These are phyloP conservation scores for Cymbopogon citratus DNA, from an alignment of 176 grass and related monocot genomes.

Conservation along the genomic window DNA sequence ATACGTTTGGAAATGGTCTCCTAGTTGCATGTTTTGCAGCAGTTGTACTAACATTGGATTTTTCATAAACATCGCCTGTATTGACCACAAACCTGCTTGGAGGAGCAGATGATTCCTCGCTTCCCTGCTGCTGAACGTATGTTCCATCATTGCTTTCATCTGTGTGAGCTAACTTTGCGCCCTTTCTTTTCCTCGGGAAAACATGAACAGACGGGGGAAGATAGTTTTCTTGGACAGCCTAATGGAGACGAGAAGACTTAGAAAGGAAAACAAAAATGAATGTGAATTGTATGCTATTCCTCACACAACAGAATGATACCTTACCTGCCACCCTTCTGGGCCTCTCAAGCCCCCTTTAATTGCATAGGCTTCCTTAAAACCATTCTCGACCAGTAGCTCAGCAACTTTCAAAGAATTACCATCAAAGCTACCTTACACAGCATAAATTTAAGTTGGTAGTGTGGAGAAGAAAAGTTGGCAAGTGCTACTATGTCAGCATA, in stretches of 20 bases:
- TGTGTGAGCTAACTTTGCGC: slow-evolving; percentile 2
- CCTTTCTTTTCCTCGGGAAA: slow-evolving; percentile 51
- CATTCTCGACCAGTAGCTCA: slow-evolving; percentile 76
- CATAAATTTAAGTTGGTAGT: slow-evolving; percentile 36
- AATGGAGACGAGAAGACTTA: not conserved
- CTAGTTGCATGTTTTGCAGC: slow-evolving; percentile 2
- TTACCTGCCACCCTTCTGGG: slow-evolving; percentile 92
- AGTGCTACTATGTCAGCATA: slow-evolving; percentile 4
- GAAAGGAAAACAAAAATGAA: not conserved
- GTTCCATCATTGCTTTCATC: slow-evolving; percentile 28
- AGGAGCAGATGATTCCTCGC: slow-evolving; percentile 28
- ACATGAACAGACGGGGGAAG: slow-evolving; percentile 77
- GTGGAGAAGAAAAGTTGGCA: not conserved
- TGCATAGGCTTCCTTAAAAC: slow-evolving; percentile 90
- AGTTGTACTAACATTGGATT: slow-evolving; percentile 20
- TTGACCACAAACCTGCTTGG: slow-evolving; percentile 19
- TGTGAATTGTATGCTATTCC: not conserved
- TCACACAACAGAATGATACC: not conserved
- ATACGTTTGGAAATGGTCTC: slow-evolving; percentile 62
- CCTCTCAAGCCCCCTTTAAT: slow-evolving; percentile 82
- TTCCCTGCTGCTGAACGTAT: slow-evolving; percentile 24
- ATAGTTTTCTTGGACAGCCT: slow-evolving; percentile 84
- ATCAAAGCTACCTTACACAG: slow-evolving; percentile 96
- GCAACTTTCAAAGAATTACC: slow-evolving; percentile 84
- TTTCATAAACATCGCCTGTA: slow-evolving; percentile 22